These are phyloP conservation scores for Sanghuangporus baumii DNA, from an alignment of 1,284 basidiomycete genomes.

Conservation along the genomic window DNA sequence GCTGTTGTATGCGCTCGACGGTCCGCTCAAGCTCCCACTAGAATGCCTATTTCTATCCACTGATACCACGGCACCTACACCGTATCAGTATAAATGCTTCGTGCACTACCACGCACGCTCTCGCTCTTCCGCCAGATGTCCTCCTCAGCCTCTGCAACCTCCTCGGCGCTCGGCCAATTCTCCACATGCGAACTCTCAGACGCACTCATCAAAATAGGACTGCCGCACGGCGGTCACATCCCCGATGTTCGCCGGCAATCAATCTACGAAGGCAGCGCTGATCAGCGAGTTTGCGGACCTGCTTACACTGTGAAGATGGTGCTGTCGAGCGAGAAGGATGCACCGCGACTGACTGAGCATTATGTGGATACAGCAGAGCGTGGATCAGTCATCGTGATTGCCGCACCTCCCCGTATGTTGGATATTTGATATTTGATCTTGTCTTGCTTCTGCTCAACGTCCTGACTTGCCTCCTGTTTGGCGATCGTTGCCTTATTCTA, in stretches of 20 bases:
- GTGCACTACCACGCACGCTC: not conserved
- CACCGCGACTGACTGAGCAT: conserved; percentile 69
- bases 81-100: conserved; percentile 1
- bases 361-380: conserved; percentile 79
- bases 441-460: conserved; percentile 3
- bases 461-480: not conserved
- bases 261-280: conserved; percentile 66
- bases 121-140: conserved; percentile 11
- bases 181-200: conserved; percentile 87
- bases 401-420: conserved; percentile 64
- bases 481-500: not conserved
- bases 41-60: not conserved
- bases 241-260: conserved; percentile 77
- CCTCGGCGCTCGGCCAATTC: conserved; percentile 35
- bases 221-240: conserved; percentile 73
- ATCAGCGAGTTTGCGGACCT: conserved; percentile 53
- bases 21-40: not conserved
- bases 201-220: conserved; percentile 80
- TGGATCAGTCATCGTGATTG: conserved; percentile 71
- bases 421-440: conserved; percentile 22
- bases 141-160: not conserved
- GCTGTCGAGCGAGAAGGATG: conserved; percentile 46
- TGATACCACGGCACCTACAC: not conserved
- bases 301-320: conserved; percentile 94
- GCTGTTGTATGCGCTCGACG: not conserved